Evolutionary conservation across 768 basidiomycete species (phyloP).

Genomic region (Pulveroboletus sp.): DNA sequence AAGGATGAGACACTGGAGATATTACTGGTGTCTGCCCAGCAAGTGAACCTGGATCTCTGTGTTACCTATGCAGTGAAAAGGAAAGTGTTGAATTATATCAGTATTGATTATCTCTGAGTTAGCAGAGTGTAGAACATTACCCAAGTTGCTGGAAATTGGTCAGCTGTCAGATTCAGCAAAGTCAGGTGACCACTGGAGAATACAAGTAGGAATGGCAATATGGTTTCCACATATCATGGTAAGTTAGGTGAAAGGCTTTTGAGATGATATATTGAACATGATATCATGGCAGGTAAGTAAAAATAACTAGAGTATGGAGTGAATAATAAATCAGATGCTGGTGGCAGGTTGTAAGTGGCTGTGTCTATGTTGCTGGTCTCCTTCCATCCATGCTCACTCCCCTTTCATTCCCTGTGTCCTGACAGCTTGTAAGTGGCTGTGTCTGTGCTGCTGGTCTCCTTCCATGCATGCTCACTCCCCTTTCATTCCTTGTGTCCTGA

Average conservation of each 20-base stretch:
- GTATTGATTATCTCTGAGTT: too few species aligned
- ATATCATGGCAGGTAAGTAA: too few species aligned
- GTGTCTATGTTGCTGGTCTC: neutral
- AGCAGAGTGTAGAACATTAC: neutral
- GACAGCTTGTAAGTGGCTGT: neutral
- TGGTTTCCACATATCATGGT: too few species aligned
- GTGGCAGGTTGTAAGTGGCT: too few species aligned
- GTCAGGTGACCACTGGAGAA: neutral
- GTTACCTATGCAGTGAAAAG: neutral
- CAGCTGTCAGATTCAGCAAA: neutral
- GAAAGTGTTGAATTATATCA: neutral
- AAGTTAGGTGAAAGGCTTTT: too few species aligned
- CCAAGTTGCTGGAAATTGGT: neutral
- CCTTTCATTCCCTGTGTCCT: neutral
- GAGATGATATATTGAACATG: too few species aligned
- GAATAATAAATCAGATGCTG: too few species aligned
- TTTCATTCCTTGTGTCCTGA: neutral
- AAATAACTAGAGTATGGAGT: too few species aligned
- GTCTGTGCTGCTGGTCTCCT: neutral
- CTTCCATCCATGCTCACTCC: neutral
- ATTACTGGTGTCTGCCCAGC: conserved; percentile 1
- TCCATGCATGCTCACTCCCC: neutral
- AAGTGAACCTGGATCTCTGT: neutral
- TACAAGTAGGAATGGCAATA: too few species aligned
- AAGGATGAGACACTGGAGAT: conserved; percentile 1